A percentile compares a stretch with the other conserved stretches of the same genome.
Conservation (phyloP, 352 stramenopile species). For the Phytophthora pistaciae region DNA sequence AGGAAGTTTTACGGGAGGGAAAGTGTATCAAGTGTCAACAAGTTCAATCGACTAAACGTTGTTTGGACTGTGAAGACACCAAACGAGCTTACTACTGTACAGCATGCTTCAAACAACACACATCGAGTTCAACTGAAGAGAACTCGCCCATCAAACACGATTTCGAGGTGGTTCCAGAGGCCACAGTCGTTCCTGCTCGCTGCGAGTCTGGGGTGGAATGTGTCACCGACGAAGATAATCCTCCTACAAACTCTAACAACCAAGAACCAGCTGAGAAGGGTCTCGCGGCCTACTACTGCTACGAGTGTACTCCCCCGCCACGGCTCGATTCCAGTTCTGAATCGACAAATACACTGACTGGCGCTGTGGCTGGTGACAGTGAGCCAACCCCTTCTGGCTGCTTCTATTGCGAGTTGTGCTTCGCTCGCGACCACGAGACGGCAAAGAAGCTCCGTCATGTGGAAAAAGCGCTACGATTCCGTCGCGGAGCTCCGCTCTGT, state of each 20-base stretch:
- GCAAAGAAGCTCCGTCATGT: conserved; percentile 52
- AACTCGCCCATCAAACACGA: conserved; percentile 45
- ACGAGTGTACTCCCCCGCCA: conserved; percentile 26
- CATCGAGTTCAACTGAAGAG: conserved; percentile 21
- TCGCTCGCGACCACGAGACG: conserved; percentile 54
- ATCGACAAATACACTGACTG: background rate
- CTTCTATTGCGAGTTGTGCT: conserved; percentile 81
- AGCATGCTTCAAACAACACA: conserved; percentile 65
- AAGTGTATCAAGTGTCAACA: conserved; percentile 53
- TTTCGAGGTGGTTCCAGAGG: conserved; percentile 59
- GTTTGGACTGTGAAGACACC: conserved; percentile 55
- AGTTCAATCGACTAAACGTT: conserved; percentile 54
- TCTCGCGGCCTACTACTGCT: conserved; percentile 56
- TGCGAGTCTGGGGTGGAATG: conserved; percentile 43
- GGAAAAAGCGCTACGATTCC: conserved; percentile 58
- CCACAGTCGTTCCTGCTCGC: conserved; percentile 16
- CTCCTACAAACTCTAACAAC: background rate
- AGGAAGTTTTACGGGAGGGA: conserved; percentile 22
- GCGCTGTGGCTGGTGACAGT: background rate
- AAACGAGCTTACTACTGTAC: conserved; percentile 49
- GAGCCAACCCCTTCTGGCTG: conserved; percentile 17
- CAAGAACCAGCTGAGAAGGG: conserved; percentile 9
- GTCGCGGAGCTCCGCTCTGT: conserved; percentile 56
- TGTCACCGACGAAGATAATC: conserved; percentile 9
- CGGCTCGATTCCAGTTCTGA: background rate